Percentiles rank a stretch among this genome's conserved stretches.
These are phyloP conservation scores for Aspergillus sclerotialis DNA, from an alignment of 2,329 filamentous ascomycete genomes.

Conservation along the genomic window DNA sequence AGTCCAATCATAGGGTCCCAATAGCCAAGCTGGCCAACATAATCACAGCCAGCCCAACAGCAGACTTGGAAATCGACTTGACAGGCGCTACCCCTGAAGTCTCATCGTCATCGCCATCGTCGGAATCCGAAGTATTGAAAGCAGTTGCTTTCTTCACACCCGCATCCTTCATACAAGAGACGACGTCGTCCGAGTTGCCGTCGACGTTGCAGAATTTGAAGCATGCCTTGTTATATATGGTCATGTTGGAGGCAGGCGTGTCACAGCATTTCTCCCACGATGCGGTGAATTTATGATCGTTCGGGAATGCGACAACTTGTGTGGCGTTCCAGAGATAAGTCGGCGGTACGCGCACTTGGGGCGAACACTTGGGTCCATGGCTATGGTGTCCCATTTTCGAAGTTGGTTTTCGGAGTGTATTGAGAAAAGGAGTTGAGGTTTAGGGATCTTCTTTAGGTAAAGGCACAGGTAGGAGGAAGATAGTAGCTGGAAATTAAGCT, in stretches of 20 bases:
- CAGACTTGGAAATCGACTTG: constrained; percentile 1
- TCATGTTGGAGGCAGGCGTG: background rate
- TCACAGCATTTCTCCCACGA: background rate
- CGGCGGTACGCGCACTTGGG: background rate
- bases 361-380: background rate
- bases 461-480: too few relatives aligned
- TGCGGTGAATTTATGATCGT: background rate
- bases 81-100: background rate
- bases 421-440: too few relatives aligned
- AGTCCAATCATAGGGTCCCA: constrained; percentile 1
- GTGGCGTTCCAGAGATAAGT: background rate
- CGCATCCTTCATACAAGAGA: background rate
- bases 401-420: too few relatives aligned
- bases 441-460: too few relatives aligned
- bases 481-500: too few relatives aligned
- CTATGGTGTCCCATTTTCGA: too few relatives aligned
- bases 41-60: background rate
- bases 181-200: background rate
- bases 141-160: background rate
- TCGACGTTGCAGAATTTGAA: constrained; percentile 1
- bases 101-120: too few relatives aligned
- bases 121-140: background rate
- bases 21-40: background rate
- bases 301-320: constrained; percentile 1
- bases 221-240: constrained; percentile 1